phyloP scores from a whole-genome alignment of 345 rosid species.

The Gossypium anomalum region DNA sequence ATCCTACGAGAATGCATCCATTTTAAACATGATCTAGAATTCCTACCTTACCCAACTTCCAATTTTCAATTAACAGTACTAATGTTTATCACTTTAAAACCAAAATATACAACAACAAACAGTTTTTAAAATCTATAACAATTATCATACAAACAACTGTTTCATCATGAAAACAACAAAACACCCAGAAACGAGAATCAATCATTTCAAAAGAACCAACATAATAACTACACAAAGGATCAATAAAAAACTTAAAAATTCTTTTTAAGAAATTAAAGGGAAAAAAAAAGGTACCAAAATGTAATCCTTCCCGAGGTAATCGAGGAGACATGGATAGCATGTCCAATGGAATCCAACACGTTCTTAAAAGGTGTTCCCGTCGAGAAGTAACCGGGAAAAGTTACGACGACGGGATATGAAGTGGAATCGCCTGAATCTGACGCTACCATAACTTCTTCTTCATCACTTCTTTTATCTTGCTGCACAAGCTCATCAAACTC shows the following conservation, averaged over 20 bases:
- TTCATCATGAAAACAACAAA: background rate
- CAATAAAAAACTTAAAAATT: background rate
- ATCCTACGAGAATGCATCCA: background rate
- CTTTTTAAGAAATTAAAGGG: background rate
- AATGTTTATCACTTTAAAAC: background rate
- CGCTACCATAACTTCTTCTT: slow-evolving; percentile 10
- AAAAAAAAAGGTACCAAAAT: slow-evolving; percentile 45
- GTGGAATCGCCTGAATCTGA: slow-evolving; percentile 13
- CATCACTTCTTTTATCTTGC: slow-evolving; percentile 20
- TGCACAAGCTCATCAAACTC: slow-evolving; percentile 42
- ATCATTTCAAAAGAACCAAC: background rate
- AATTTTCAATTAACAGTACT: background rate
- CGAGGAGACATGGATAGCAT: slow-evolving; percentile 60
- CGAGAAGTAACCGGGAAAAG: slow-evolving; percentile 40
- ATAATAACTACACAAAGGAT: background rate
- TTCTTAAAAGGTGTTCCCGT: slow-evolving; percentile 52
- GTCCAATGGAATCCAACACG: slow-evolving; percentile 70
- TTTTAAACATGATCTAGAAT: background rate
- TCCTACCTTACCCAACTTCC: background rate
- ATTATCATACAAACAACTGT: background rate
- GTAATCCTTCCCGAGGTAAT: slow-evolving; percentile 52
- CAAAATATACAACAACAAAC: background rate
- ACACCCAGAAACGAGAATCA: background rate
- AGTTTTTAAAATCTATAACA: background rate
- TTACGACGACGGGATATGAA: slow-evolving; percentile 28